phyloP scores from a whole-genome alignment of 2,329 filamentous ascomycete species.

The Chrysoporthe cubensis region DNA sequence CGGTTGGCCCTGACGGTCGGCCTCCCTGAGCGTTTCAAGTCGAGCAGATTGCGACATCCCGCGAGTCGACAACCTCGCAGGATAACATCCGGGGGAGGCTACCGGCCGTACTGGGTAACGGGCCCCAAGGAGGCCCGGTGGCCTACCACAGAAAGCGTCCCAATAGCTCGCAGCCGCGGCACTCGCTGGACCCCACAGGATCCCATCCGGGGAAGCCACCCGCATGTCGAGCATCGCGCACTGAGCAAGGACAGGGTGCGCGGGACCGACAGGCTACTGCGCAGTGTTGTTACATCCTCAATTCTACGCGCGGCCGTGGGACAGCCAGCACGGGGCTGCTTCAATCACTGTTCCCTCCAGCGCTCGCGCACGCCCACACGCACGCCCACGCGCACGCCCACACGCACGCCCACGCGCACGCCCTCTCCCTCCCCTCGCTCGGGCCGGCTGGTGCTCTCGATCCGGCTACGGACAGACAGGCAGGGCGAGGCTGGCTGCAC shows the following conservation, averaged over 20 bases:
- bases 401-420: background rate
- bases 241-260: conserved; percentile 11
- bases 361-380: no score
- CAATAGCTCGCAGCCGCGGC: background rate
- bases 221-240: conserved; percentile 11
- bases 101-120: background rate
- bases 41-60: conserved; percentile 4
- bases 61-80: background rate
- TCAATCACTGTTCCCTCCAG: background rate
- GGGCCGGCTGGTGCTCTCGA: no score
- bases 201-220: background rate
- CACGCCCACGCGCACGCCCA: background rate
- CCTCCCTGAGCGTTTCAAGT: background rate
- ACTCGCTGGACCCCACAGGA: conserved; percentile 7
- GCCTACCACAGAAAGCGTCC: background rate
- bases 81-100: background rate
- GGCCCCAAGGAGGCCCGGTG: no score
- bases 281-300: background rate
- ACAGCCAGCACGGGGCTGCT: background rate
- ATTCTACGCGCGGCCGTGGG: background rate
- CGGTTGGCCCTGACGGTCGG: background rate
- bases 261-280: background rate
- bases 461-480: no score
- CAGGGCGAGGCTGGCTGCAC: no score
- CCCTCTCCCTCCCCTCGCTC: no score